Base-by-base conservation (phyloP, 331 rosid species). In the Quercus tomentella region DNA sequence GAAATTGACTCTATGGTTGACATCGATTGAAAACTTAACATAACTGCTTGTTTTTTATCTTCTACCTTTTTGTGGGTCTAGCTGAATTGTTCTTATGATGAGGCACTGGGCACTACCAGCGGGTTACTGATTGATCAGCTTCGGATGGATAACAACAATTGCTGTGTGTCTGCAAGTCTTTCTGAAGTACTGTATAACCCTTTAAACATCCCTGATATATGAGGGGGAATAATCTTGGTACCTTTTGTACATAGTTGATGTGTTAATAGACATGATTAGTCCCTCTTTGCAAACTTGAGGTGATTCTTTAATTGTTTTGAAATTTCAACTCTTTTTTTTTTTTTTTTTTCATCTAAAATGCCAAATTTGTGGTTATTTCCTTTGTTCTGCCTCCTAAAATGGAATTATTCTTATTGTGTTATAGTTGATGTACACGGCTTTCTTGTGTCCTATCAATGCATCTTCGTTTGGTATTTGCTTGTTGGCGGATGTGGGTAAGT, bases 161-260 rank as follows among this genome's bases (percentile, higher is more conserved):
- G 75, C 45, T 55, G 35, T 21, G 2, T 22, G 26, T 30, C 67
- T 31, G 56, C 49, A 37, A 70, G 17, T 54, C 30, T 52, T 33
- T 63, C 54, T 28, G 45, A 55, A 61, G 77, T 52, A 61, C 77
- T 9, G 15, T 31, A 80, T 41, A 58, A 35, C 26, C 45, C 54
- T 69, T 51, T 28, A 23, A 69, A 66, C 26, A 68, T 70, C 43
- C 12, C 56, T 56, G 49, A 72, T 72, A 37, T 18, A 45, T 28
- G 25, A 31, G 41, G 69, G 12, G 56, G 20, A 60, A 79, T 43
- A 45, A 57, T 51, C 17, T 73, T 18, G 78, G 58, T 51, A n/a
- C 45, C 21, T 78, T 28, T 23, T 83, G 76, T 76, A 63, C 15
- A 79, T 58, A 61, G 70, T 67, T 67, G 26, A 67, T 67, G 70